Evolutionary conservation across 768 basidiomycete genomes (phyloP), one percentile per base, ranked within the genome.

Genomic region (Lyophyllum semitale): DNA sequence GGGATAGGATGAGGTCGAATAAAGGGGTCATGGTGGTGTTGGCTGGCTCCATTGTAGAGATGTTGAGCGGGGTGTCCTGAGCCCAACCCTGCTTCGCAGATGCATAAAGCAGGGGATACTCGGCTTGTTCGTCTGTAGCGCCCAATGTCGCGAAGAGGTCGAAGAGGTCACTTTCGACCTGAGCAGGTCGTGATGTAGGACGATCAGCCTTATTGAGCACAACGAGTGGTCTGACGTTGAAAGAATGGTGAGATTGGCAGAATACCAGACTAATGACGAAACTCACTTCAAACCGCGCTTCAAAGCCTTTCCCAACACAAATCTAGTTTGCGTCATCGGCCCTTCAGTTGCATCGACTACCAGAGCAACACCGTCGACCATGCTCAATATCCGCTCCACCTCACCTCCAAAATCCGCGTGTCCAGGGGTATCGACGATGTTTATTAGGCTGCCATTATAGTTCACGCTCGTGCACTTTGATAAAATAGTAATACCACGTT

Each of bases 371-470:
- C 82, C 82, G 55, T 84, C 84, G 11, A 85, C 80, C 76, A 85
- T 84, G 56, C 81, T 80, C 71, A 83, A 71, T 3, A 83, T 78
- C 50, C 83, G 77, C 58, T 85, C 83, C 8, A 85, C 83, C 64
- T 85, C 84, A 52, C 83, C 83, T 30, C 82, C 83, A 67, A 85
- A 84, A 60, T 85, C 84, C 7, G 82, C 83, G 65, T 85, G 84
- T 48, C 84, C 83, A 0, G 83, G 84, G 0, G 84, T 85, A 60
- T 85, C 84, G 55, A 84, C 79, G 57, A 85, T 80, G 50, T 84
- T 85, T 58, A 83, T 81, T 3, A 78, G 69, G 60, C 76, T 77
- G 2, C 74, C 72, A 37, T 77, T 72, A 63, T 80, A 83, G 41
- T 70, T 71, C 18, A 82, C 75, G 45, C 77, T 80, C 2, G 83